Evolutionary conservation across 1,284 basidiomycete genomes (phyloP).

Genomic region (Pascua sp.): DNA sequence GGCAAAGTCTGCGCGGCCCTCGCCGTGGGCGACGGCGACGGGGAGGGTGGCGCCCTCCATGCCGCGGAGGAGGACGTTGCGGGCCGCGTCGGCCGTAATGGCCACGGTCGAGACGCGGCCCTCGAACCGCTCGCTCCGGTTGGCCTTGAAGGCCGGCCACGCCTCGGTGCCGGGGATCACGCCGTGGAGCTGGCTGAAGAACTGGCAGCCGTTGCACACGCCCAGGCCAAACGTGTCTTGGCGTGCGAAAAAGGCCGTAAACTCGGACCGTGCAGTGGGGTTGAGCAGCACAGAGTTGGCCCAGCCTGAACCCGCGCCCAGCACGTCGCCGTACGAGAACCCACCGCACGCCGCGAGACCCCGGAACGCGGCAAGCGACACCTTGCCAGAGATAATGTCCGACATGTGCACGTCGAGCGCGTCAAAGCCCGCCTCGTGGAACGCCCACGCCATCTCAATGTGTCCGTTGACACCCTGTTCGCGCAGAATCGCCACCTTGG

Average conservation of each 20-base stretch:
- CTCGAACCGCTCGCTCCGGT: slow-evolving; percentile 87
- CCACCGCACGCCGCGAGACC: slow-evolving; percentile 95
- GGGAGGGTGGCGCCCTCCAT: slow-evolving; percentile 87
- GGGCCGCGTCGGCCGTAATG: slow-evolving; percentile 56
- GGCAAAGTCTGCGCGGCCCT: slow-evolving; percentile 77
- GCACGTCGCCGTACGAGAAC: slow-evolving; percentile 97
- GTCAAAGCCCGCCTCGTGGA: slow-evolving; percentile 87
- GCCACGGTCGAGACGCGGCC: slow-evolving; percentile 77
- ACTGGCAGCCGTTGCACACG: slow-evolving; percentile 98
- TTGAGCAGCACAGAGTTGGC: slow-evolving; percentile 88
- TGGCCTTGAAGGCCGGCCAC: slow-evolving; percentile 91
- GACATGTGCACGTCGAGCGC: slow-evolving; percentile 98
- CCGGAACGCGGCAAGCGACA: slow-evolving; percentile 66
- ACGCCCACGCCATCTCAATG: slow-evolving; percentile 97
- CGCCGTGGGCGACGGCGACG: slow-evolving; percentile 92
- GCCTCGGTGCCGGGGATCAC: slow-evolving; percentile 79
- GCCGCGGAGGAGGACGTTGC: slow-evolving; percentile 78
- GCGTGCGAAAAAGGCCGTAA: slow-evolving; percentile 74
- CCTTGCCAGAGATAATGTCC: slow-evolving; percentile 74
- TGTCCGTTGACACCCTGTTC: slow-evolving; percentile 99
- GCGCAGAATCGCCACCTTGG: slow-evolving; percentile 89
- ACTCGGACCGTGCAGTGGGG: slow-evolving; percentile 67
- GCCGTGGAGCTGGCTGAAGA: slow-evolving; percentile 80
- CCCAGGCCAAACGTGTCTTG: slow-evolving; percentile 82
- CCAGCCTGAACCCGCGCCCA: slow-evolving; percentile 98